Evolutionary conservation across 2,329 filamentous ascomycete genomes (phyloP), one percentile per base, ranked within the genome.

Genomic region (Ophiostoma sp.): DNA sequence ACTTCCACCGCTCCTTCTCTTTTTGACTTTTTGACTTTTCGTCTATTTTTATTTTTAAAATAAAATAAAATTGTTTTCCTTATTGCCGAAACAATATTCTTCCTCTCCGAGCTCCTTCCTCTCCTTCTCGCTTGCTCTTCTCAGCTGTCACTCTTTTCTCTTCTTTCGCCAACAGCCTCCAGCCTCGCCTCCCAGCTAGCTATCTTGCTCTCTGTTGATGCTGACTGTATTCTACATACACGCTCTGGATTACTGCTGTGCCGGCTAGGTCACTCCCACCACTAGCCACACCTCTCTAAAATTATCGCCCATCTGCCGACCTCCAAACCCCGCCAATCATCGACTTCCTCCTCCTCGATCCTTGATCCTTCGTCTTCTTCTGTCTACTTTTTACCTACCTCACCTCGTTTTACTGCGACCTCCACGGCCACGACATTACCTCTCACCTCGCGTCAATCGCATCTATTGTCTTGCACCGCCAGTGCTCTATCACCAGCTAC

Each of bases 251-350:
- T 41, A 15, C 13, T 57, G 23, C 52, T 27, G 52, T 57, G 52
- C 52, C 27, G 52, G 52, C 52, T 27, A n/a, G 13, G 36, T 39
- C 36, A 20, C 17, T 20, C 20, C 44, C 44, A 11, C 36, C 36
- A 48, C 44, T 48, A 48, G 44, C 44, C 44, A 48, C 44, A 23
- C 52, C 52, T 31, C 17, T 57, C 11, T 13, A 27, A 23, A 23
- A 23, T 57, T 57, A 8, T 27, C 11, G 52, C 52, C 52, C 57
- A 15, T 60, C 57, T 31, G 27, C 57, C 57, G 13, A 39, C 62
- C 62, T 23, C 33, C 62, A 65, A 36, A 64, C 62, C 62, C 62
- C 62, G 62, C 62, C 62, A 65, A 65, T 65, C 62, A 65, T 35
- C 31, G 31, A 35, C 60, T 35, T 41, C 39, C 39, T 41, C 36